A percentile compares a stretch with the other conserved stretches of the same genome.
Conservation (phyloP, 192 early-diverging fungal species). For the Coemansia umbellata region DNA sequence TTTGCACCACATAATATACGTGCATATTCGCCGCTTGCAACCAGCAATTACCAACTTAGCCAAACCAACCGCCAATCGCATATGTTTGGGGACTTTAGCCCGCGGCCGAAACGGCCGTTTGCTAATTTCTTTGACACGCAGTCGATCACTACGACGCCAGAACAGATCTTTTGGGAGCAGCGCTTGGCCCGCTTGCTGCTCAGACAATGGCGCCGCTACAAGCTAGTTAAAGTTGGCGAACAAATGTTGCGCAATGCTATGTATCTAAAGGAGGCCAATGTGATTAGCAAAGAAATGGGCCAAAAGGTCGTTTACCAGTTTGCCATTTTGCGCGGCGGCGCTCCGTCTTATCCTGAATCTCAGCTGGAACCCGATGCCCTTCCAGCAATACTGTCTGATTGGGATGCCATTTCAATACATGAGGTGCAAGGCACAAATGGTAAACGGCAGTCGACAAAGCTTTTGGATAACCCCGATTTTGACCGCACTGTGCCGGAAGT, state of each 20-base stretch:
- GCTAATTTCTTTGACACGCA: too few species aligned
- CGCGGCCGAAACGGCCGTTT: too few species aligned
- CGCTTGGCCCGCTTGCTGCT: constrained; percentile 22
- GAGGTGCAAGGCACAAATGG: neutral
- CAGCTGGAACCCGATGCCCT: constrained; percentile 48
- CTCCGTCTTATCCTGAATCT: constrained; percentile 26
- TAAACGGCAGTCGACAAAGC: neutral
- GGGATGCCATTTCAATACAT: constrained; percentile 26
- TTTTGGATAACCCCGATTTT: constrained; percentile 9
- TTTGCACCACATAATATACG: too few species aligned
- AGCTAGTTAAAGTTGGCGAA: constrained; percentile 61
- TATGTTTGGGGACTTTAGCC: too few species aligned
- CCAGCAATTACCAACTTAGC: too few species aligned
- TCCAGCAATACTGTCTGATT: constrained; percentile 35
- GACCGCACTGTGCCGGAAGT: constrained; percentile 29
- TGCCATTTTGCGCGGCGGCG: constrained; percentile 61
- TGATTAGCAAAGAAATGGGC: constrained; percentile 79
- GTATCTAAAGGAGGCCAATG: constrained; percentile 85
- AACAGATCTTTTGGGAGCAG: constrained; percentile 10
- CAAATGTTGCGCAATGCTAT: constrained; percentile 64
- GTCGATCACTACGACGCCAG: too few species aligned
- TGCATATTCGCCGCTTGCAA: too few species aligned
- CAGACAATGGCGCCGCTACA: constrained; percentile 44
- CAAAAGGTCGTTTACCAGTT: constrained; percentile 84
- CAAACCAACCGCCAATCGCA: too few species aligned